A percentile compares a stretch with the other conserved stretches of the same genome.
Conservation (phyloP, 768 basidiomycete genomes). For the Pleurotus citrinopileatus region DNA sequence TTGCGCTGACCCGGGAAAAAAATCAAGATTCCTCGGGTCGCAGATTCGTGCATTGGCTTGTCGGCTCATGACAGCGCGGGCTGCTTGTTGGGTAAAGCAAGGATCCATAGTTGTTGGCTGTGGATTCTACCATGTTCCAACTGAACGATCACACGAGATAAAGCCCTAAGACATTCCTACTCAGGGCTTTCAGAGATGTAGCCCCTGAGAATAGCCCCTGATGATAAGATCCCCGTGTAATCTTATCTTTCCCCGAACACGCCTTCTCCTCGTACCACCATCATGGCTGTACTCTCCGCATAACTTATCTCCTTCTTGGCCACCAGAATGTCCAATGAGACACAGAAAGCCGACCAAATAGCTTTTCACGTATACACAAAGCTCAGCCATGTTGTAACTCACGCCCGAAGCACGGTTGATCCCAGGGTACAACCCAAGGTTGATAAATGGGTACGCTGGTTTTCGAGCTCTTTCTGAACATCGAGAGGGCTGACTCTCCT, state of each 20-base stretch:
- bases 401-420: constrained; percentile 66
- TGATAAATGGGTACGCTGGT: constrained; percentile 78
- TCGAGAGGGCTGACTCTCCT: not conserved
- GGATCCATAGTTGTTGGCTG: too few species aligned
- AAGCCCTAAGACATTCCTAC: too few species aligned
- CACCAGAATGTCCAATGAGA: constrained; percentile 34
- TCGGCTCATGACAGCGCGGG: too few species aligned
- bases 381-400: constrained; percentile 70
- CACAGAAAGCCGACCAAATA: constrained; percentile 79
- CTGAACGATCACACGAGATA: too few species aligned
- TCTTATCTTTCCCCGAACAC: constrained; percentile 2
- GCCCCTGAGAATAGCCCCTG: too few species aligned
- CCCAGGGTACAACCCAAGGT: constrained; percentile 41
- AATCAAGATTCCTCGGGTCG: too few species aligned
- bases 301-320: not conserved
- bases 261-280: constrained; percentile 11
- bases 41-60: too few species aligned
- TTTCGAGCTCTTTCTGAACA: not conserved
- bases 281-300: not conserved
- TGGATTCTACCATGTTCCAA: too few species aligned
- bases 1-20: too few species aligned
- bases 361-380: constrained; percentile 82
- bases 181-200: too few species aligned
- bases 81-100: too few species aligned
- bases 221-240: too few species aligned